Percentiles rank a stretch among this genome's conserved stretches.
These are phyloP conservation scores for Cyberlindnera maritima DNA, from an alignment of 805 yeast genomes.

Conservation along the genomic window DNA sequence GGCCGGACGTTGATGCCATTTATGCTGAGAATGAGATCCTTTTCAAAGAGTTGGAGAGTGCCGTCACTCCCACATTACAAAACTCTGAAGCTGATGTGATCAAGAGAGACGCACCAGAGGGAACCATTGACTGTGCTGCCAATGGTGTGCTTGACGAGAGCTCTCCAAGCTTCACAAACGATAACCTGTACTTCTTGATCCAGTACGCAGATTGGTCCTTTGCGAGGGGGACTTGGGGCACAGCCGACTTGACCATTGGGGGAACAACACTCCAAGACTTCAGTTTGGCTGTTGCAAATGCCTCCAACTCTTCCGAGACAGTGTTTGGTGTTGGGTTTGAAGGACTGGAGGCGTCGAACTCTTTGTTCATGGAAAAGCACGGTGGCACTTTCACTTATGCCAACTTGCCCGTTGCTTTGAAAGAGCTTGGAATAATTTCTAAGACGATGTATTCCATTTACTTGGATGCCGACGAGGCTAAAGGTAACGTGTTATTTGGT, in stretches of 20 bases:
- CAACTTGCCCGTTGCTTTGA: constrained; percentile 33
- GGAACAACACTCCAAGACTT: constrained; percentile 44
- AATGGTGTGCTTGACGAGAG: background rate
- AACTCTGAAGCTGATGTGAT: background rate
- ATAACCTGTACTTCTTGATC: constrained; percentile 33
- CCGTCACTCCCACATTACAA: background rate
- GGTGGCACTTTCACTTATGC: constrained; percentile 5
- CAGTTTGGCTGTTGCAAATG: constrained; percentile 66
- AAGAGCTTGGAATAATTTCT: constrained; percentile 47
- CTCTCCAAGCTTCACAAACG: background rate
- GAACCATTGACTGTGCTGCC: background rate
- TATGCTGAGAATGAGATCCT: background rate
- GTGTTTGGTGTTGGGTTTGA: constrained; percentile 8
- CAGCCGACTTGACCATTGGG: constrained; percentile 49
- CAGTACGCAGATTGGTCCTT: constrained; percentile 47
- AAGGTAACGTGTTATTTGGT: constrained; percentile 59
- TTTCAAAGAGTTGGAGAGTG: background rate
- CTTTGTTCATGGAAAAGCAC: constrained; percentile 6
- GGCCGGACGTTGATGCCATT: background rate
- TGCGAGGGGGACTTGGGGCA: constrained; percentile 60
- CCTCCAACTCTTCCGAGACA: constrained; percentile 45
- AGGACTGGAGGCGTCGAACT: constrained; percentile 9
- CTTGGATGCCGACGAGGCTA: constrained; percentile 34
- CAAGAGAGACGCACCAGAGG: background rate
- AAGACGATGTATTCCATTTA: constrained; percentile 57